These are phyloP conservation scores for Stentor coeruleus DNA, from an alignment of 73 alveolate genomes.

Conservation along the genomic window DNA sequence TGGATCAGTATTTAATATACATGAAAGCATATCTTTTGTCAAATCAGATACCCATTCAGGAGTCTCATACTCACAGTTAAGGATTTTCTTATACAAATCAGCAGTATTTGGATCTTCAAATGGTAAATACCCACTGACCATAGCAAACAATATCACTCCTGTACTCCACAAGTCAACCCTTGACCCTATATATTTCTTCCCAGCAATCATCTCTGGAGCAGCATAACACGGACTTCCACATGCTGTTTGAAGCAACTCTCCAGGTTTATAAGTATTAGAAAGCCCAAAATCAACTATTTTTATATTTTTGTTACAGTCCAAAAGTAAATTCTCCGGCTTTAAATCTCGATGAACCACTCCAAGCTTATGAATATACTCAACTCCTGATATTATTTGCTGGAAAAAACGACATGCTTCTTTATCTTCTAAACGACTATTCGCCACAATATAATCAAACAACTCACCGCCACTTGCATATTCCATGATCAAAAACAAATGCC, in stretches of 20 bases:
- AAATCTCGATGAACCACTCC: conserved; percentile 54
- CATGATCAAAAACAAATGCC: conserved; percentile 40
- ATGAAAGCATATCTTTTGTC: conserved; percentile 81
- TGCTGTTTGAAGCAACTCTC: conserved; percentile 72
- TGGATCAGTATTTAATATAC: conserved; percentile 88
- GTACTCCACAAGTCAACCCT: conserved; percentile 85
- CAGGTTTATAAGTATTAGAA: conserved; percentile 63
- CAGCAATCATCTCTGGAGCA: conserved; percentile 92
- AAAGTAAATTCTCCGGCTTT: conserved; percentile 96
- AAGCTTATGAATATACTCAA: conserved; percentile 40
- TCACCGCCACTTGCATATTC: conserved; percentile 64
- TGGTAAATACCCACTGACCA: conserved; percentile 91
- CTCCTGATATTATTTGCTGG: conserved; percentile 33
- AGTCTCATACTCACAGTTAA: conserved; percentile 47
- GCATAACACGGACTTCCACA: conserved; percentile 93
- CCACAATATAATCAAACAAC: conserved; percentile 48
- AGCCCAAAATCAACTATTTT: conserved; percentile 99
- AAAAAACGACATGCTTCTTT: conserved; percentile 71
- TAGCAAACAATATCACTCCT: conserved; percentile 88
- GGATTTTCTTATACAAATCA: conserved; percentile 74
- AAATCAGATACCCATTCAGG: conserved; percentile 50
- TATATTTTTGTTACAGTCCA: conserved; percentile 78
- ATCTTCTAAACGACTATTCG: conserved; percentile 48
- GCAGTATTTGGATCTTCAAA: conserved; percentile 82
- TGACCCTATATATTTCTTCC: conserved; percentile 60